A percentile compares a stretch with the other conserved stretches of the same genome.
Evolutionary conservation across 441 rosid species (phyloP).

Genomic region (Populus hybrid): DNA sequence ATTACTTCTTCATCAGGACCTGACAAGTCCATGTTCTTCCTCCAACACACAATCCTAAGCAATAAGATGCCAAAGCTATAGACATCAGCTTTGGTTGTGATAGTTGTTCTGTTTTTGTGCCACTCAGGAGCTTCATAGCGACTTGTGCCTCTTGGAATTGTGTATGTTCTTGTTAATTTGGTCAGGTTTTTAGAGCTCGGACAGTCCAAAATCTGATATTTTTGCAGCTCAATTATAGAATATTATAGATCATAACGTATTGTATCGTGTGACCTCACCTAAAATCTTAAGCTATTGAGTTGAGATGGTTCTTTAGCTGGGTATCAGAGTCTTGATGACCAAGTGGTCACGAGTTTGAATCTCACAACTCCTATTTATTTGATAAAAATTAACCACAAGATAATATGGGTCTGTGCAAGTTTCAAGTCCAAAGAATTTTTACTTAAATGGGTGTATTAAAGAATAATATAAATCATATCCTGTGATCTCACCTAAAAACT

Average conservation of each 20-base stretch:
- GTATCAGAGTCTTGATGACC: no score
- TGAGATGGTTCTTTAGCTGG: no score
- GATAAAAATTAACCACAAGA: no score
- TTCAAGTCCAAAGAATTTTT: no score
- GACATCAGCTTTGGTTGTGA: not conserved
- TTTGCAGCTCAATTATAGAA: not conserved
- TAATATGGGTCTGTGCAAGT: no score
- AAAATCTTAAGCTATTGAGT: no score
- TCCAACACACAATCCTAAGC: not conserved
- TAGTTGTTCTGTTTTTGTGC: not conserved
- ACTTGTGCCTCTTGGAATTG: not conserved
- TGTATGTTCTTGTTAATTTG: not conserved
- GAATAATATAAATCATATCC: no score
- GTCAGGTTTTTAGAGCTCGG: not conserved
- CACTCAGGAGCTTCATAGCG: not conserved
- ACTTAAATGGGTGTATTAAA: no score
- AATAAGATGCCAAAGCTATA: not conserved
- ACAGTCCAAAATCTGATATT: not conserved
- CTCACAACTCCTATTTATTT: no score
- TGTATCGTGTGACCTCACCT: no score
- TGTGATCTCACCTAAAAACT: fast-evolving
- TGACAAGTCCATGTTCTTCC: not conserved
- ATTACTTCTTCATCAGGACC: not conserved
- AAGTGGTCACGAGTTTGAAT: no score
- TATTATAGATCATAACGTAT: no score